Evolutionary conservation across 2,329 filamentous ascomycete genomes (phyloP), one percentile per base, ranked within the genome.

Genomic region (Fusarium sp.): DNA sequence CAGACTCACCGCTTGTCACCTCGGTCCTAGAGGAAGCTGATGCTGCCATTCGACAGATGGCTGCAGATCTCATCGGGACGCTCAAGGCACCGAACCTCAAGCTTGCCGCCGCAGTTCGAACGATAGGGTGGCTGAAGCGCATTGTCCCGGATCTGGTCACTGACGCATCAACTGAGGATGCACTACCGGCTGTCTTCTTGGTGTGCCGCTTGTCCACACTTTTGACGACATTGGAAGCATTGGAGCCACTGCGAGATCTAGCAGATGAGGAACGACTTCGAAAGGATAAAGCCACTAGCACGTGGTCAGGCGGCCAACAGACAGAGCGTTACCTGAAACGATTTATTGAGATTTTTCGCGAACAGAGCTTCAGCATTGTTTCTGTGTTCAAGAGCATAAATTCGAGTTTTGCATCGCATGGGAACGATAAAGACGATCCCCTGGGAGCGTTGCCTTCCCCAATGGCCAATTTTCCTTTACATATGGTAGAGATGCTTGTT

Each of bases 321-420:
- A 98, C 95, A 2, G 96, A 98, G 80, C 89, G 94, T 55, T 99
- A 94, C 76, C 84, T 99, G 45, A 99, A 98, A 81, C 89, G 95
- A 50, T 99, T 97, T 81, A 93, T 99, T 75, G 96, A 99, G 79
- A 94, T 99, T 32, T 98, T 98, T 80, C 92, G 96, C 56, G 96
- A 99, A 81, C 96, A 99, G 81, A 97, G 93, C 78, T 99, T 99
- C 80, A 93, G 92, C 45, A 97, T 98, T 66, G 90, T 98, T 32
- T 97, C 94, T 64, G 94, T 98, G 87, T 98, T 97, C 81, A 93
- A 91, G 76, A 96, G 92, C 76, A 94, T 98, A 0, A 85, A 88
- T 6, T 86, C 89, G 6, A 80, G 80, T 56, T 75, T 81, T 45
- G 58, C 70, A 15, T 53, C 67, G 5, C 54, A 75, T 32, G 49